phyloP scores from a whole-genome alignment of 179 eudicot genomes.

The Amaranthus tricolor region DNA sequence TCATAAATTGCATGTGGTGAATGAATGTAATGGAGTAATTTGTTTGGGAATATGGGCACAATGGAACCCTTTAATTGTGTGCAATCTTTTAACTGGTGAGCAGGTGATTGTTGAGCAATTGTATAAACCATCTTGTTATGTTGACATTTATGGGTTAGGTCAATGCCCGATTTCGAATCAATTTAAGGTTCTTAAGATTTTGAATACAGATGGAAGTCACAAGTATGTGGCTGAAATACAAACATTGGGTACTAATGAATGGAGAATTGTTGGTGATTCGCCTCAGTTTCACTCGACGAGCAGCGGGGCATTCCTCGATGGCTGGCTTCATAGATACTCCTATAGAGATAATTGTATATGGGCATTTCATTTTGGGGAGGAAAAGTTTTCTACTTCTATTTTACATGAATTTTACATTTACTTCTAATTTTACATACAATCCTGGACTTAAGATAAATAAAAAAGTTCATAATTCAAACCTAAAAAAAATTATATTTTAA shows the following conservation, averaged over 20 bases:
- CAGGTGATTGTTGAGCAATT: neutral
- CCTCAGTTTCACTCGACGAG: neutral
- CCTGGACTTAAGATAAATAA: neutral
- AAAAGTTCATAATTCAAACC: no score
- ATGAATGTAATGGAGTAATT: slow-evolving; percentile 9
- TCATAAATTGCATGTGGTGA: neutral
- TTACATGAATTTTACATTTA: no score
- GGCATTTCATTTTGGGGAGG: slow-evolving; percentile 11
- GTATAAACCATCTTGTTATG: neutral
- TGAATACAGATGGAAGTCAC: neutral
- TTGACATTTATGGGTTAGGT: slow-evolving; percentile 13
- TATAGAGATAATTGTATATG: slow-evolving; percentile 10
- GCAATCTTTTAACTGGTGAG: slow-evolving; percentile 11
- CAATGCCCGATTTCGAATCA: neutral
- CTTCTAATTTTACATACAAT: slow-evolving; percentile 1
- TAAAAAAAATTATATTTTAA: no score
- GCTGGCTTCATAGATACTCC: slow-evolving; percentile 14
- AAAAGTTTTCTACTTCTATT: neutral
- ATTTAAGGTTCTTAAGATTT: slow-evolving; percentile 1
- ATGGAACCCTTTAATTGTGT: slow-evolving; percentile 10
- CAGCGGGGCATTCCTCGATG: slow-evolving; percentile 7
- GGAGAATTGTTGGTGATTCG: slow-evolving; percentile 14
- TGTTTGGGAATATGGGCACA: slow-evolving; percentile 4
- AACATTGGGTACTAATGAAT: slow-evolving; percentile 4
- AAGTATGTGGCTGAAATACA: slow-evolving; percentile 13